phyloP scores from a whole-genome alignment of 2,329 filamentous ascomycete genomes.

The Akanthomyces uredinophilus region DNA sequence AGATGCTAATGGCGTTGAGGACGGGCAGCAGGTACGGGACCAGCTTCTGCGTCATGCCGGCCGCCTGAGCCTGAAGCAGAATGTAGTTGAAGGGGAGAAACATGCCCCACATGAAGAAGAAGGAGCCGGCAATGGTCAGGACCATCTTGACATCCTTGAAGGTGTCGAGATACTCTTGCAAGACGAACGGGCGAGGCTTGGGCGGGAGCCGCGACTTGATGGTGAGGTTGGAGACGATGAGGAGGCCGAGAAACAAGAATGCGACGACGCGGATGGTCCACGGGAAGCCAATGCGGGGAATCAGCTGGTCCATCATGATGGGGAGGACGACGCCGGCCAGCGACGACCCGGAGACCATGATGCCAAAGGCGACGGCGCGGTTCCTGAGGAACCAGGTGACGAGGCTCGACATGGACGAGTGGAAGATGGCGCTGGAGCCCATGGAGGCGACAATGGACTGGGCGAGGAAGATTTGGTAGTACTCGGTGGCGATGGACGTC shows the following conservation, averaged over 20 bases:
- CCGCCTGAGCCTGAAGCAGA: conserved; percentile 40
- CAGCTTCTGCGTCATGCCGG: conserved; percentile 37
- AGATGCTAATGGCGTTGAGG: conserved; percentile 50
- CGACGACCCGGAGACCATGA: conserved; percentile 49
- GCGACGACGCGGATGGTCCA: conserved; percentile 46
- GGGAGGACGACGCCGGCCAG: conserved; percentile 54
- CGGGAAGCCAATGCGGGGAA: conserved; percentile 39
- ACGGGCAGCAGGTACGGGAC: conserved; percentile 49
- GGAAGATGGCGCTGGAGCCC: conserved; percentile 41
- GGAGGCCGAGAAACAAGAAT: conserved; percentile 39
- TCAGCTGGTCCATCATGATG: conserved; percentile 54
- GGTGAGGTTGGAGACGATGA: conserved; percentile 31
- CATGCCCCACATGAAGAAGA: conserved; percentile 53
- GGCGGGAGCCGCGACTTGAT: conserved; percentile 40
- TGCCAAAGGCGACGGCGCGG: conserved; percentile 48
- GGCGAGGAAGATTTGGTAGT: conserved; percentile 42
- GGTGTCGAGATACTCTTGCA: conserved; percentile 41
- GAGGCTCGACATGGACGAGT: conserved; percentile 36
- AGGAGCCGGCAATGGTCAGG: conserved; percentile 40
- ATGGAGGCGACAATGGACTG: conserved; percentile 37
- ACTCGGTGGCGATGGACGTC: conserved; percentile 45
- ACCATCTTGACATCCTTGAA: conserved; percentile 42
- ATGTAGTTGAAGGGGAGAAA: conserved; percentile 52
- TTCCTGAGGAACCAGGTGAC: conserved; percentile 49
- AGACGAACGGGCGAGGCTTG: conserved; percentile 38